Base-by-base conservation (phyloP, 1,284 basidiomycete genomes). In the Malassezia caprae region DNA sequence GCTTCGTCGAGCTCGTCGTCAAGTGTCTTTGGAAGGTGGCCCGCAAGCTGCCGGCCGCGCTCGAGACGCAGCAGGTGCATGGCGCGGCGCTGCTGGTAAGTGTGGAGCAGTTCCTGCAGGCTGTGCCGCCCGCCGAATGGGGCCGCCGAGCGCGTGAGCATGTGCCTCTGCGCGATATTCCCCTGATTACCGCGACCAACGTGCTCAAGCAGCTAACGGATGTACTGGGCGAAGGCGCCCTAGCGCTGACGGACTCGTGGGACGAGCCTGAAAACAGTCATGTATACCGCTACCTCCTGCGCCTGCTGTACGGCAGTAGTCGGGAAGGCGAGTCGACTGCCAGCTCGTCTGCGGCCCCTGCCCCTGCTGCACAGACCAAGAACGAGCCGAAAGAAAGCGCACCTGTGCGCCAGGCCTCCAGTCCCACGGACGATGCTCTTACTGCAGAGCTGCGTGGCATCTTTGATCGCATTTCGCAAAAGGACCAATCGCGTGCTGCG, bases 11-110 rank as follows among this genome's bases (percentile, higher is more conserved):
- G 75, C 80, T 99, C 28, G 87, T 98, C 27, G 79, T 98, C 67
- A 98, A 98, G 79, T 99, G 94, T 76, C 83, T 98, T 30, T 98
- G 94, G 94, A 98, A 98, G 77, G 79, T 96, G 50, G 90, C 90
- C 8, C 83, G 93, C 63, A 90, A 88, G 62, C 87, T 96, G 43
- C 90, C 90, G 13, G 86, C 90, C 64, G 89, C 93, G 73, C 79
- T 99, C 42, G 82, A 82, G 60, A 86, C 89, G 51, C 79, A 82
- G 6, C 80, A 83, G 26, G 79, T 99, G 41, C 85, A 89, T 72
- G 85, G 90, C 17, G 84, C 88, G 15, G 86, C 89, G 62, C 78
- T 99, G 19, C 86, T 98, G 70, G 85, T 85, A n/a, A 86, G 91
- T 8, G 85, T 98, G 56, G 94, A 99, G 74, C 83, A 88, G 61